Base-by-base conservation (phyloP, 169 alveolate species). In the Amoebophrya sp. region DNA sequence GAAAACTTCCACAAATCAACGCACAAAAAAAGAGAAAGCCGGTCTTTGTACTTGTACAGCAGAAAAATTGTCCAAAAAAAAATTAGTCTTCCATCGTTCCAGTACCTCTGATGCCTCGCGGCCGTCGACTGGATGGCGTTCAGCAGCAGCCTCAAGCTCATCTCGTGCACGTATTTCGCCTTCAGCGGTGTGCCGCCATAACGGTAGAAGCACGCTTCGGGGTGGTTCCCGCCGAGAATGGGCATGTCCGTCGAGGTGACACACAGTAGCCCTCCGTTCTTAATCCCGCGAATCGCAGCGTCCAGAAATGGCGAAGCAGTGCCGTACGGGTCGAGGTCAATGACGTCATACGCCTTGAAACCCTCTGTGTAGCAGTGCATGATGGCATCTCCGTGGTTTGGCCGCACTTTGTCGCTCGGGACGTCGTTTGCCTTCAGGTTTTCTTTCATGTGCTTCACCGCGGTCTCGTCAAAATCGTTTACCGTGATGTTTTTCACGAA, bases 271-370 rank as follows among this genome's bases (percentile, higher is more conserved):
- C 98, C 98, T 12, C 95, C 96, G 55, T 92, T 83, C 38, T 91
- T 90, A 54, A 96, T 93, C 3, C 98, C 95, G 90, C 94, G 96
- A 33, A 97, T 91, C 14, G 98, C 96, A 47, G 97, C 95, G 90
- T 97, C 99, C 54, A 97, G 90, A 94, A 97, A 97, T 2, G 98
- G 98, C 33, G 96, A 95, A 66, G 97, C 97, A 0, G 98, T 96
- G 12, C 99, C 99, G 92, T 97, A 97, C 25, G 99, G 99, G 90
- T 97, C 99, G 77, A 97, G 92, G 93, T 97, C 99, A 66, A 97
- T 94, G 23, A 97, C 94, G 92, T 97, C 97, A 53, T 93, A 96
- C 77, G 0, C 10, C 89, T 41, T 89, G 39, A 0, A 10, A 3
- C 90, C 90, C 83, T 66, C 83, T 1, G 83, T 66, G 83, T 66